phyloP scores from a whole-genome alignment of 768 basidiomycete genomes.

The Naematelia encephala region DNA sequence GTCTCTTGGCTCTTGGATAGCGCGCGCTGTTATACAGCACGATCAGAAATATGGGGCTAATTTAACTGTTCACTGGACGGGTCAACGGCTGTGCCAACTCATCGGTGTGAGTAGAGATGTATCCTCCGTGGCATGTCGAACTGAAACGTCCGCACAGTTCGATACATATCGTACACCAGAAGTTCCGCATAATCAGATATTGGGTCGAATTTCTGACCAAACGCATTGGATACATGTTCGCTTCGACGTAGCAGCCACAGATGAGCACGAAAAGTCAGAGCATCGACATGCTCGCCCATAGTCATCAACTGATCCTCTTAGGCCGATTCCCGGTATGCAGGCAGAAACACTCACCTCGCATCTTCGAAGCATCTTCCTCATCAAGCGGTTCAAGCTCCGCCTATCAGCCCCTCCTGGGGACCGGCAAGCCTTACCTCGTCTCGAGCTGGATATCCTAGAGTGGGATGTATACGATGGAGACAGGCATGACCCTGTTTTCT shows the following conservation, averaged over 20 bases:
- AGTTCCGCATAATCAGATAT: constrained; percentile 25
- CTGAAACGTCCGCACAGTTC: constrained; percentile 21
- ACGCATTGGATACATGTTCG: constrained; percentile 24
- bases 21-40: constrained; percentile 21
- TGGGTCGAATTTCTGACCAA: constrained; percentile 21
- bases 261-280: constrained; percentile 35
- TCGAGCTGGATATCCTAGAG: constrained; percentile 19
- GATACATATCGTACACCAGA: constrained; percentile 15
- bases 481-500: constrained; percentile 28
- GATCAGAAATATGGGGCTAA: constrained; percentile 28
- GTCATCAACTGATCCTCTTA: too few species aligned
- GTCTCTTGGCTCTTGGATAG: constrained; percentile 25
- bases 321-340: constrained; percentile 8
- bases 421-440: neutral
- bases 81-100: constrained; percentile 18
- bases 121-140: neutral
- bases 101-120: constrained; percentile 13
- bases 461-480: constrained; percentile 26
- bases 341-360: constrained; percentile 31
- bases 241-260: constrained; percentile 31
- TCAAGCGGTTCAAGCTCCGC: constrained; percentile 17
- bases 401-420: constrained; percentile 6
- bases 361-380: constrained; percentile 26
- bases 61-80: constrained; percentile 8
- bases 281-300: too few species aligned